A percentile compares a stretch with the other conserved stretches of the same genome.
These are phyloP conservation scores for Pythium biforme DNA, from an alignment of 352 stramenopile genomes.

Conservation along the genomic window DNA sequence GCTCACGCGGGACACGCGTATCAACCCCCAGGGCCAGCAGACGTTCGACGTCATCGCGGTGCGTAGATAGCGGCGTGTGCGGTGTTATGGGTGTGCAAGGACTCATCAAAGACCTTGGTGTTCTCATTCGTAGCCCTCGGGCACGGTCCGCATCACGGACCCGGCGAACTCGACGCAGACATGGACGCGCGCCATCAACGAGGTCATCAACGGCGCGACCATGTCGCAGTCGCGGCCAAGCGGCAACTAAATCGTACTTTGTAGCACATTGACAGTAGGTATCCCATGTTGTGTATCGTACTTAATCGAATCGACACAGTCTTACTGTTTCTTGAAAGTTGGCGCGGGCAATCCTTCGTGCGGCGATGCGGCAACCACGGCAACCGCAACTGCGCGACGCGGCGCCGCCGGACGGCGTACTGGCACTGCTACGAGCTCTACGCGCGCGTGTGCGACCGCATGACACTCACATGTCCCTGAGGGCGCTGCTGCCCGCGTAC, in stretches of 20 bases:
- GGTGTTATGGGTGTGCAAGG: too few species aligned
- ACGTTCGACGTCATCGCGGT: constrained; percentile 81
- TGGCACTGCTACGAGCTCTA: constrained; percentile 44
- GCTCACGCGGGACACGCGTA: constrained; percentile 57
- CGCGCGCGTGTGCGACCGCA: constrained; percentile 28
- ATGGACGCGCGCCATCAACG: constrained; percentile 55
- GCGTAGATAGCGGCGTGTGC: constrained; percentile 15
- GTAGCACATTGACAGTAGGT: neutral
- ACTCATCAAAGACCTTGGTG: too few species aligned
- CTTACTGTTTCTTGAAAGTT: neutral
- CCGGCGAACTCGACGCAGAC: constrained; percentile 55
- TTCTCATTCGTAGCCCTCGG: constrained; percentile 37
- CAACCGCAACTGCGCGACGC: too few species aligned
- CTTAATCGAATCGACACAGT: constrained; percentile 16
- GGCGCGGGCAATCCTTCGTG: neutral
- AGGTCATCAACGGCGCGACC: constrained; percentile 26
- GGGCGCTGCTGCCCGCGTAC: constrained; percentile 37
- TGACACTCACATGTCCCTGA: constrained; percentile 26
- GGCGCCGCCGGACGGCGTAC: constrained; percentile 22
- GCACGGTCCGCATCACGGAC: constrained; percentile 63
- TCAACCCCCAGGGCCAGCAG: constrained; percentile 67
- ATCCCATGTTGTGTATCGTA: constrained; percentile 14
- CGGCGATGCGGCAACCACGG: neutral
- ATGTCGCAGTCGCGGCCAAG: constrained; percentile 21
- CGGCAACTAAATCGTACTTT: constrained; percentile 1